These are phyloP conservation scores for Colletotrichum sp. DNA, from an alignment of 2,329 filamentous ascomycete genomes.

Conservation along the genomic window DNA sequence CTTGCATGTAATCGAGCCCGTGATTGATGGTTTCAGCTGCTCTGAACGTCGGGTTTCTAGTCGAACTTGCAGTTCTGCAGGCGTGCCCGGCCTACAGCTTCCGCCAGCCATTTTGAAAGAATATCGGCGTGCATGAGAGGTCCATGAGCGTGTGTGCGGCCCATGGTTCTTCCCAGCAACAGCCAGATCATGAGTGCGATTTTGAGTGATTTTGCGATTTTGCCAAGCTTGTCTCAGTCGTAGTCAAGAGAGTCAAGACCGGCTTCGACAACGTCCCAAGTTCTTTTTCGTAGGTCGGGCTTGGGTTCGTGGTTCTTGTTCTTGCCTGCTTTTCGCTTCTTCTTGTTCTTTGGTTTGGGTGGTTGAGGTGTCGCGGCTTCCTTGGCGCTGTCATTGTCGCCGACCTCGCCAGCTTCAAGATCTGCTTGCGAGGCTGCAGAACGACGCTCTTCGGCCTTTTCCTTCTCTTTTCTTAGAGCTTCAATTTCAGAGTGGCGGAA, in stretches of 20 bases:
- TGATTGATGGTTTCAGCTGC: not conserved
- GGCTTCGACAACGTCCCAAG: constrained; percentile 69
- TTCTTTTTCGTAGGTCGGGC: constrained; percentile 68
- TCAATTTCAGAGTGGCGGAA: constrained; percentile 91
- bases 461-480: constrained; percentile 53
- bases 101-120: constrained; percentile 35
- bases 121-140: constrained; percentile 52
- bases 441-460: constrained; percentile 32
- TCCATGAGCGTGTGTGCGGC: not conserved
- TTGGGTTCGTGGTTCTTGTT: constrained; percentile 52
- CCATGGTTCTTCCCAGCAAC: not conserved
- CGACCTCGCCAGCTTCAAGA: constrained; percentile 34
- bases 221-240: constrained; percentile 37
- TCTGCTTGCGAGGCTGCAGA: not conserved
- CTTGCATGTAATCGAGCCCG: not conserved
- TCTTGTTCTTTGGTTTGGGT: constrained; percentile 33
- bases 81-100: constrained; percentile 23
- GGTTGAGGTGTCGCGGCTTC: constrained; percentile 18
- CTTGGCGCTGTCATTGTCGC: constrained; percentile 25
- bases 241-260: constrained; percentile 67
- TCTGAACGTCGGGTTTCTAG: not conserved
- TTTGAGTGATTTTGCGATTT: not conserved
- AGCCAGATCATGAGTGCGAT: not conserved
- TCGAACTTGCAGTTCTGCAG: not conserved
- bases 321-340: constrained; percentile 43